Percentiles rank a stretch among this genome's conserved stretches.
Evolutionary conservation across 2,329 filamentous ascomycete genomes (phyloP).

Genomic region (Neonectria sp.): DNA sequence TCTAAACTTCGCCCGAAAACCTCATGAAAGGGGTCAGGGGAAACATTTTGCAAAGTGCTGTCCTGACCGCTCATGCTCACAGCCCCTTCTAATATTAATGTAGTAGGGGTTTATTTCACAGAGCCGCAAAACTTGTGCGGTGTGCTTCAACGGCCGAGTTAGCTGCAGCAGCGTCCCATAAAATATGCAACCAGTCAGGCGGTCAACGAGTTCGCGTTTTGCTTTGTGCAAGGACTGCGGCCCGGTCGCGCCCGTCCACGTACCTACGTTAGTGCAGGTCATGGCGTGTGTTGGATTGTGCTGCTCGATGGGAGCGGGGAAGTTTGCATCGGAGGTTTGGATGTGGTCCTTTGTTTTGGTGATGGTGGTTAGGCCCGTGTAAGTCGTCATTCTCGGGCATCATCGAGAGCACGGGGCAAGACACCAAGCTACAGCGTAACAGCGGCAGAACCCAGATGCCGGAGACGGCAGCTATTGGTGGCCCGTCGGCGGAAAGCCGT

Average conservation of each 20-base stretch:
- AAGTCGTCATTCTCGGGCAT: constrained; percentile 37
- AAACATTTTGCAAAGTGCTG: constrained; percentile 10
- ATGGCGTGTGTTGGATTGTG: constrained; percentile 29
- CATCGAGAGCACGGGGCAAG: constrained; percentile 44
- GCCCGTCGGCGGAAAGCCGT: constrained; percentile 22
- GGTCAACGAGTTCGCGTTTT: constrained; percentile 46
- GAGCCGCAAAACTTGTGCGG: constrained; percentile 47
- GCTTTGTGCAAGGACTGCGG: constrained; percentile 39
- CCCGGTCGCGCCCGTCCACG: constrained; percentile 35
- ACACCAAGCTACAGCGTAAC: constrained; percentile 16
- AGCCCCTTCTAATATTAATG: constrained; percentile 44
- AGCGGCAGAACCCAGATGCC: constrained; percentile 36
- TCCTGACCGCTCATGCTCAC: constrained; percentile 34
- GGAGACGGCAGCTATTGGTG: constrained; percentile 42
- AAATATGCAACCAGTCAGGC: constrained; percentile 51
- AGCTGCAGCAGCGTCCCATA: constrained; percentile 51
- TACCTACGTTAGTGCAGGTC: constrained; percentile 41
- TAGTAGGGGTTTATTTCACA: constrained; percentile 48
- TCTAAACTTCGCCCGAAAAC: constrained; percentile 4
- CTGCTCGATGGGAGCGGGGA: constrained; percentile 30
- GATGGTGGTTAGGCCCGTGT: constrained; percentile 35
- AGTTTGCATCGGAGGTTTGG: constrained; percentile 24
- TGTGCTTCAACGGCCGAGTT: constrained; percentile 46
- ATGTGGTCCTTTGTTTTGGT: constrained; percentile 32
- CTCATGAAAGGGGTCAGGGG: constrained; percentile 38